Base-by-base conservation (phyloP, 331 rosid species). In the Acacia pycnantha region DNA sequence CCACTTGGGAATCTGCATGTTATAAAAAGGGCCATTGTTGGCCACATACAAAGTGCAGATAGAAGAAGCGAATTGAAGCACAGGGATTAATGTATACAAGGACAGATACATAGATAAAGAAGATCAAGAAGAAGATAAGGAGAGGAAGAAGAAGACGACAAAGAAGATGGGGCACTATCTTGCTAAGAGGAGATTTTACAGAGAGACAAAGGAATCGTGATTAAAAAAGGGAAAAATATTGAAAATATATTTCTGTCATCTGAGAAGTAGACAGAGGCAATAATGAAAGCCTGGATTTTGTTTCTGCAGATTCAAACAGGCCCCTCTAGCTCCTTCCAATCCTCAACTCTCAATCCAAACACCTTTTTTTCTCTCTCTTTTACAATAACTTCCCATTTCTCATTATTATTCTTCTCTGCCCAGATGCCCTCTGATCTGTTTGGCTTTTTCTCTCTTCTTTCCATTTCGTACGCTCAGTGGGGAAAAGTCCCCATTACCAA, bases 221-320 rank as follows among this genome's bases (percentile, higher is more conserved):
- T 58, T 0, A 9, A 8, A 43, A 43, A 43, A 8, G 12, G 46
- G 2, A 43, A 8, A 41, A 5, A 35, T 35, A 35, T 7, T 41
- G 44, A 8, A 41, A 43, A 41, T 41, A 40, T 5, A 40, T 71
- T 81, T 82, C 35, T 86, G 92, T 88, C 90, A 81, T 82, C 76
- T 82, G 77, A 90, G 90, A 91, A 90, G 48, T 44, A 44, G 48
- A 44, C 48, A 44, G 47, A 47, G 51, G 86, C 83, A 86, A 89
- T 92, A 85, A 85, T 91, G 82, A 61, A 61, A 61, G 37, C 90
- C 83, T 85, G 85, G 86, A 93, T 90, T 91, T 88, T 91, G 92
- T 86, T 88, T 84, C 87, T 85, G 82, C 94, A 91, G 82, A 81
- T 77, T 82, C 84, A 84, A 85, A 84, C 90, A 85, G 87, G 91